Percentiles rank a stretch among this genome's conserved stretches.
These are phyloP conservation scores for Globisporangium spinosum DNA, from an alignment of 352 stramenopile genomes.

Conservation along the genomic window DNA sequence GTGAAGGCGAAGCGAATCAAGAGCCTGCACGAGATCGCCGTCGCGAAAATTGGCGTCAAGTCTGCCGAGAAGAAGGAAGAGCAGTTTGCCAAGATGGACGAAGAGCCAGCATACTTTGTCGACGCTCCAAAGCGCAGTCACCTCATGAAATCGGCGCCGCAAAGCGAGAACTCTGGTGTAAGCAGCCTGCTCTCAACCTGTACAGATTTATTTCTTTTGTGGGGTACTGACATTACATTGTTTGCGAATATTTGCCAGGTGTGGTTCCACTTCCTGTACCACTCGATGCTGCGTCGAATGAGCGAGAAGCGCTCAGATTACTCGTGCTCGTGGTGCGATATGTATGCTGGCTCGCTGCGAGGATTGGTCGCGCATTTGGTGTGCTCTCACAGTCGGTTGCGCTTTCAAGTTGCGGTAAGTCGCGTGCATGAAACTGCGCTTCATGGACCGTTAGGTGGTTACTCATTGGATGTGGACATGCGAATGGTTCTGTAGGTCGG, in stretches of 20 bases:
- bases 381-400: conserved; percentile 74
- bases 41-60: conserved; percentile 19
- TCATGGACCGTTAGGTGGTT: background rate
- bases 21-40: conserved; percentile 18
- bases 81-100: background rate
- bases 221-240: background rate
- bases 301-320: conserved; percentile 82
- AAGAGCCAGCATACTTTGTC: conserved; percentile 13
- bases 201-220: background rate
- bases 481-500: conserved; percentile 35
- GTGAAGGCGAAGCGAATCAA: conserved; percentile 24
- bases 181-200: background rate
- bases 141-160: conserved; percentile 9
- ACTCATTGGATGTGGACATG: background rate
- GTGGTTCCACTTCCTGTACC: conserved; percentile 84
- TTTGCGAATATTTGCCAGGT: conserved; percentile 30
- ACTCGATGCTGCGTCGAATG: conserved; percentile 73
- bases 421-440: background rate
- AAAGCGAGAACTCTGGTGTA: conserved; percentile 18
- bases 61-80: background rate
- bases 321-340: conserved; percentile 81
- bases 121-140: conserved; percentile 19
- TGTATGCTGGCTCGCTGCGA: conserved; percentile 68
- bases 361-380: conserved; percentile 74
- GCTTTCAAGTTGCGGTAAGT: conserved; percentile 68